Evolutionary conservation across 1,284 basidiomycete genomes (phyloP).

Genomic region (Cutaneotrichosporon sp.): DNA sequence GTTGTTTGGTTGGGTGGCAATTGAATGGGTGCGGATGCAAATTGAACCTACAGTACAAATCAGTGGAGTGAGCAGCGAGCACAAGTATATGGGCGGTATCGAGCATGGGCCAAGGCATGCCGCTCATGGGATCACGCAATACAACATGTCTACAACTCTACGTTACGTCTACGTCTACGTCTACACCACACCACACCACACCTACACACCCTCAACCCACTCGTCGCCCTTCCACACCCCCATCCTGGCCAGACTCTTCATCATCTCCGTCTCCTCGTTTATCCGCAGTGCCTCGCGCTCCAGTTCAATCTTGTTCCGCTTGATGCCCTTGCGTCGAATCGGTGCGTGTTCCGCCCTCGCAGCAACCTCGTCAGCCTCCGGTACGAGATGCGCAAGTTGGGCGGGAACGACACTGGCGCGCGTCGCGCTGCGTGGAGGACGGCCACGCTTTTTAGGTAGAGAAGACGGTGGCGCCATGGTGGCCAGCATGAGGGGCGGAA

Average conservation of each 20-base stretch:
- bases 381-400: conserved; percentile 25
- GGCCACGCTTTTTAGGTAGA: conserved; percentile 29
- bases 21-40: conserved; percentile 1
- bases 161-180: neutral
- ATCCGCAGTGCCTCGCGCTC: conserved; percentile 28
- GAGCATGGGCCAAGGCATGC: too few species aligned
- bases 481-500: conserved; percentile 11
- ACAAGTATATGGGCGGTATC: too few species aligned
- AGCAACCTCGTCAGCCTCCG: conserved; percentile 18
- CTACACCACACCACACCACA: too few species aligned
- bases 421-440: conserved; percentile 22
- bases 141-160: neutral
- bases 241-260: conserved; percentile 27
- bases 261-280: conserved; percentile 30
- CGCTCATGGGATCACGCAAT: neutral
- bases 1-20: conserved; percentile 11
- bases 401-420: conserved; percentile 24
- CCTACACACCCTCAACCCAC: conserved; percentile 9
- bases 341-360: conserved; percentile 23
- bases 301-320: conserved; percentile 29
- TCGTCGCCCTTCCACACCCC: conserved; percentile 22
- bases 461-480: conserved; percentile 12
- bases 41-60: too few species aligned
- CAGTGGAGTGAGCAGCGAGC: too few species aligned
- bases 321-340: conserved; percentile 31